A percentile compares a stretch with the other conserved stretches of the same genome.
Evolutionary conservation across 257 asterid species (phyloP).

Genomic region (Haberlea rhodopensis): DNA sequence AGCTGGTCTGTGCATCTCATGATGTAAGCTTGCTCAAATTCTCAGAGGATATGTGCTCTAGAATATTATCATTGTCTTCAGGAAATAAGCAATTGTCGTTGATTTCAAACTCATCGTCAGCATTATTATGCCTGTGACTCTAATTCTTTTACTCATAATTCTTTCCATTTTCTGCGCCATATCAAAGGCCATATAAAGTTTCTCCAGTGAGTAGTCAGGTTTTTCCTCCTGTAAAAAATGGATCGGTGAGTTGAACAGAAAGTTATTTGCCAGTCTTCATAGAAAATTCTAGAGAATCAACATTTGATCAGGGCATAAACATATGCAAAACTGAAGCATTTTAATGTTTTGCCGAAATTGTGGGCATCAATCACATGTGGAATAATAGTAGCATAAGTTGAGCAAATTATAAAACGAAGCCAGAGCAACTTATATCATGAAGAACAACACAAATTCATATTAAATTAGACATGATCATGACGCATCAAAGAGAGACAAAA

Average conservation of each 20-base stretch:
- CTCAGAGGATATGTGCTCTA: conserved; percentile 81
- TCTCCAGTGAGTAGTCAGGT: conserved; percentile 79
- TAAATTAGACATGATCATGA: not conserved
- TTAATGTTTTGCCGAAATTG: not conserved
- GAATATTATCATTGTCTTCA: conserved; percentile 38
- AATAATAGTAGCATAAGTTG: not conserved
- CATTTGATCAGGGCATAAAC: not conserved
- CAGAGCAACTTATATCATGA: not conserved
- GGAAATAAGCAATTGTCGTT: conserved; percentile 44
- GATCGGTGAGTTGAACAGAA: conserved; percentile 22
- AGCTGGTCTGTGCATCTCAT: conserved; percentile 58
- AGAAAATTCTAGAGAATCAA: not conserved
- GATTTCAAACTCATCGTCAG: conserved; percentile 50
- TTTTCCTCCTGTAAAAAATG: conserved; percentile 66
- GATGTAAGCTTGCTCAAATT: conserved; percentile 63
- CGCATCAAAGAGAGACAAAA: not conserved
- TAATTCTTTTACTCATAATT: conserved; percentile 63
- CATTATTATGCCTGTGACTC: conserved; percentile 49
- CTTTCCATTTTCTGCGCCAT: conserved; percentile 98
- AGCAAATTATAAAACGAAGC: not conserved
- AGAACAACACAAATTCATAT: not conserved
- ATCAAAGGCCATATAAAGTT: conserved; percentile 71
- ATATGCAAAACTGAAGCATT: no score
- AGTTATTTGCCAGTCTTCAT: not conserved
- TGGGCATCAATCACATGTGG: not conserved